Base-by-base conservation (phyloP, 257 asterid species). In the Anisodus tanguticus region DNA sequence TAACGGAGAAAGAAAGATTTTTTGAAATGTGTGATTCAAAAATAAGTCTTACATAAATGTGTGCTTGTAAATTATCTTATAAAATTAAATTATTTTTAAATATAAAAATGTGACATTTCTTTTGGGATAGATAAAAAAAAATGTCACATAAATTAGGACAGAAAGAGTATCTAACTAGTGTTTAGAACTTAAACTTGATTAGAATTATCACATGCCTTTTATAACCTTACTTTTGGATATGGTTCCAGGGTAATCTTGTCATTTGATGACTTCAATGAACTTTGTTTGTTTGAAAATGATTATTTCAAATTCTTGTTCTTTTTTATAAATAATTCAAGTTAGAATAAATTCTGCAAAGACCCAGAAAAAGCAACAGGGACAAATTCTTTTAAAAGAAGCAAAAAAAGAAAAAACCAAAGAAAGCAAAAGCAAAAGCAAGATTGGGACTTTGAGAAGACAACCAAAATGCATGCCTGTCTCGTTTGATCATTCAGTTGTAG, bases 391-490 rank as follows among this genome's bases (percentile, higher is more conserved):
- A 53, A 82, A 81, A 86, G 83, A 87, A 87, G 84, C 19, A 3
- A 16, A 62, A 64, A 83, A 17, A 31, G 35, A 15, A 54, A 85
- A 80, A 80, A 47, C 4, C 17, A 31, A 59, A 17, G 66, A 87
- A 86, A 86, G 72, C 81, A 83, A 87, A 86, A 86, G 72, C 81
- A 83, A 84, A 66, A 49, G 85, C 70, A 89, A 79, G 84, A 88
- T 82, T 68, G 84, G 84, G 69, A 80, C 60, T 54, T 70, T 63
- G 59, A 77, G 85, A 87, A 86, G 76, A 90, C 89, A 85, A 80
- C 86, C 67, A 85, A 87, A 87, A 51, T 83, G 95, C 97, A 92
- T 92, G 96, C 92, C 86, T 90, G 91, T 92, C 91, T 84, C 88
- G 78, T 53, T 84, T 53, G 80, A 53, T 83, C 87, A 60, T 87